Evolutionary conservation across 331 rosid genomes (phyloP), one percentile per base, ranked within the genome.

Genomic region (Telfairia occidentalis): DNA sequence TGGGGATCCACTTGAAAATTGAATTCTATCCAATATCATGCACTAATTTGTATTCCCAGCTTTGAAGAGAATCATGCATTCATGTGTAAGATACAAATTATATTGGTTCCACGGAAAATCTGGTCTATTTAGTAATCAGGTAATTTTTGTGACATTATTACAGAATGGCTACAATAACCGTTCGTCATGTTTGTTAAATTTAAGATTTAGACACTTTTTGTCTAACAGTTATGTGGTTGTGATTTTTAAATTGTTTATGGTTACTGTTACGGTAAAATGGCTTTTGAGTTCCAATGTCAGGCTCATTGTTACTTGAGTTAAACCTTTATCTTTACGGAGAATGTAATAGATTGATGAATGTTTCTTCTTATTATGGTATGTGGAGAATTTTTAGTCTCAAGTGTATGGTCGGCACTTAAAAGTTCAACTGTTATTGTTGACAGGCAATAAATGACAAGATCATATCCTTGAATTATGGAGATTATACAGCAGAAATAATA

Each of bases 361-460:
- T 65, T 38, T 65, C 30, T 19, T 19, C 19, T 38, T n/a, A 3
- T 11, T 65, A 15, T 38, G 49, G 72, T 65, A 1, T n/a, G 9
- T 65, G 30, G 72, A 38, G 32, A 38, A 38, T 19, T 40, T n/a
- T 50, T 38, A 40, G 30, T 38, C 19, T 6, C 5, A 23, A 15
- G 48, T 21, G 19, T 16, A 11, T 73, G 34, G 52, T 75, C 75
- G 53, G 26, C 16, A 21, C 32, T 45, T 12, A 35, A 72, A 72
- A 43, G 74, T 42, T 49, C 69, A 71, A 72, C 66, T 76, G 58
- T 34, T 77, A 78, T 40, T 55, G 53, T 79, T 79, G 75, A 80
- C 97, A 95, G 99, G 96, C 87, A 79, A 92, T 95, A 84, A 86
- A 90, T 82, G 89, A 90, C 18, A 90, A 85, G 82, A 90, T 95